These are phyloP conservation scores for Pleurotus pulmonarius DNA, from an alignment of 768 basidiomycete genomes.

Conservation along the genomic window DNA sequence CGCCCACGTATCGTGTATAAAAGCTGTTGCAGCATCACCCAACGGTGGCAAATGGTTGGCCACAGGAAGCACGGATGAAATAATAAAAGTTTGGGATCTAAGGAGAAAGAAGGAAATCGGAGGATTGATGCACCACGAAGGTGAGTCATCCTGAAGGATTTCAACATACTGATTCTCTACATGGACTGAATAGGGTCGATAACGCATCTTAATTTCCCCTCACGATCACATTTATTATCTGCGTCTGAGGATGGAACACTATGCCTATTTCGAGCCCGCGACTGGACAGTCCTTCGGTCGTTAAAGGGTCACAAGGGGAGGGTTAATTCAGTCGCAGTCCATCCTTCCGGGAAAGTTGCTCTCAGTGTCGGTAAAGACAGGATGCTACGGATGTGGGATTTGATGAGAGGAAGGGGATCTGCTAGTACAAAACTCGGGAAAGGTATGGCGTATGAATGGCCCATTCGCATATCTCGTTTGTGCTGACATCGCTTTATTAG, in stretches of 20 bases:
- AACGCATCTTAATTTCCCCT: slow-evolving; percentile 82
- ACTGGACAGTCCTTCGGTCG: slow-evolving; percentile 86
- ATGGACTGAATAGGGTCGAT: slow-evolving; percentile 68
- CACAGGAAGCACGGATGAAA: slow-evolving; percentile 93
- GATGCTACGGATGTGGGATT: slow-evolving; percentile 96
- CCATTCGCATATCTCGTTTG: not conserved
- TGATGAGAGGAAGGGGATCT: slow-evolving; percentile 89
- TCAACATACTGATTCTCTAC: not conserved
- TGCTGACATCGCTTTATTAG: slow-evolving; percentile 31
- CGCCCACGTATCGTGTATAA: slow-evolving; percentile 91
- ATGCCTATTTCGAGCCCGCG: slow-evolving; percentile 86
- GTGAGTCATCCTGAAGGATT: slow-evolving; percentile 34
- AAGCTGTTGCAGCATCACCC: slow-evolving; percentile 85
- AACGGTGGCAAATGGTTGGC: slow-evolving; percentile 94
- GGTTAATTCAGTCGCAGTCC: slow-evolving; percentile 86
- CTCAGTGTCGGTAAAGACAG: slow-evolving; percentile 88
- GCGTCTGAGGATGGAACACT: slow-evolving; percentile 92
- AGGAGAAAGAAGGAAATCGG: slow-evolving; percentile 90
- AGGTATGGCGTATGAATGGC: slow-evolving; percentile 42
- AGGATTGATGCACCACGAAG: slow-evolving; percentile 91
- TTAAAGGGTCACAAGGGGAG: slow-evolving; percentile 93
- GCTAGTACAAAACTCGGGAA: slow-evolving; percentile 88
- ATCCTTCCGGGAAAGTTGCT: slow-evolving; percentile 90
- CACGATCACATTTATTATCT: slow-evolving; percentile 85
- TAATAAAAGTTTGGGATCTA: slow-evolving; percentile 96